Evolutionary conservation across 345 rosid species (phyloP).

Genomic region (Ceriops zippeliana): DNA sequence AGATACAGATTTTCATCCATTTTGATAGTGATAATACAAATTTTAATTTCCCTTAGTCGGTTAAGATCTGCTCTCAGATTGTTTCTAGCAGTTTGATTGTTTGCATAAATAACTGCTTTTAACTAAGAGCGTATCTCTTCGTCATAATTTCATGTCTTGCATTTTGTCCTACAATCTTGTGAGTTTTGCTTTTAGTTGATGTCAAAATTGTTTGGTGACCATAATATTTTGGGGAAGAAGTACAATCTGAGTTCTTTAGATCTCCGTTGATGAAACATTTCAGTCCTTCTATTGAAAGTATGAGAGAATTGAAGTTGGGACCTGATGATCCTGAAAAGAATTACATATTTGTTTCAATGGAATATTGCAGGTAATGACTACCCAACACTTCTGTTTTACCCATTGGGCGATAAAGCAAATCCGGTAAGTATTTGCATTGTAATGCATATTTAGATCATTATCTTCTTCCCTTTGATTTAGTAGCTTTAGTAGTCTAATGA

Average conservation of each 20-base stretch:
- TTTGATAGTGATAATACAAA: too few relatives aligned
- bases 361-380: conserved; percentile 59
- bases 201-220: too few relatives aligned
- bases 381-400: conserved; percentile 63
- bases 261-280: neutral
- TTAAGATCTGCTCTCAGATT: too few relatives aligned
- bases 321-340: neutral
- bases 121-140: too few relatives aligned
- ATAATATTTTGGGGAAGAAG: neutral
- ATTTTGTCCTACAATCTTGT: neutral
- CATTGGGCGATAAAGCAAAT: conserved; percentile 51
- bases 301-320: neutral
- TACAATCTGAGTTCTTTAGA: neutral
- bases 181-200: neutral
- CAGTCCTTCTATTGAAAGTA: neutral
- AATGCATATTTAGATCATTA: neutral
- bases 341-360: neutral
- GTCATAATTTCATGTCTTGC: too few relatives aligned
- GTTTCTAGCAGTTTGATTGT: too few relatives aligned
- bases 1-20: too few relatives aligned
- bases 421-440: conserved; percentile 41
- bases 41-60: too few relatives aligned
- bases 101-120: too few relatives aligned
- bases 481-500: neutral
- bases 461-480: neutral